Percentiles rank a stretch among this genome's conserved stretches.
These are phyloP conservation scores for Krasilnikovozyma curviuscula DNA, from an alignment of 768 basidiomycete species.

Conservation along the genomic window DNA sequence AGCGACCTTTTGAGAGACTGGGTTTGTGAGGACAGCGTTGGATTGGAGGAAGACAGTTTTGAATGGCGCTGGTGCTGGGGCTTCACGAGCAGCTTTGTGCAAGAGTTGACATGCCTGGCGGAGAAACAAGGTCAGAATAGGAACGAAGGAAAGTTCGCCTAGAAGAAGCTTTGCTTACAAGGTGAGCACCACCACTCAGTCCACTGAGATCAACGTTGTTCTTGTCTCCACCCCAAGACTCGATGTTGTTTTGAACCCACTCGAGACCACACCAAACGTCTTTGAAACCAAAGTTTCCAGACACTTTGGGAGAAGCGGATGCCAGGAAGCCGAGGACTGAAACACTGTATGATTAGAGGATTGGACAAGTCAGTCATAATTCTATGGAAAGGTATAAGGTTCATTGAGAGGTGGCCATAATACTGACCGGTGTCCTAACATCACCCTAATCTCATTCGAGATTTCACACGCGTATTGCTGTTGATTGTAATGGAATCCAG, in stretches of 20 bases:
- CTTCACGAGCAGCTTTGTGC: not conserved
- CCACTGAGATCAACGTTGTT: constrained; percentile 44
- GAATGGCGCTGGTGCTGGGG: constrained; percentile 36
- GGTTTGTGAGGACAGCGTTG: constrained; percentile 48
- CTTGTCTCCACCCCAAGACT: constrained; percentile 44
- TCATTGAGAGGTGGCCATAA: no score
- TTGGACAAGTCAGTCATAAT: not conserved
- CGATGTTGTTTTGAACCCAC: constrained; percentile 52
- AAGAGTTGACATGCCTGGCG: not conserved
- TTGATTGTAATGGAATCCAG: constrained; percentile 36
- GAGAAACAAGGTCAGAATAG: not conserved
- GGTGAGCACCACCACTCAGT: constrained; percentile 54
- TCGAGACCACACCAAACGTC: constrained; percentile 61
- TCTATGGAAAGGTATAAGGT: constrained; percentile 32
- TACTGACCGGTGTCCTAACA: constrained; percentile 41
- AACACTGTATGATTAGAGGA: not conserved
- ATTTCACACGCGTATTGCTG: constrained; percentile 48
- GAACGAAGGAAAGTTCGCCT: constrained; percentile 17
- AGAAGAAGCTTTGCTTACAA: constrained; percentile 52
- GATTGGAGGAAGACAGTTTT: constrained; percentile 49
- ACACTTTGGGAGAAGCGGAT: constrained; percentile 39
- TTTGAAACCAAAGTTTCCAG: constrained; percentile 67
- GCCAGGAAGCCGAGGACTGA: constrained; percentile 56
- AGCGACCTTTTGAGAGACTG: constrained; percentile 42
- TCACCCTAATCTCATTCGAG: constrained; percentile 51